Evolutionary conservation across 2,329 filamentous ascomycete genomes (phyloP), one percentile per base, ranked within the genome.

Genomic region (Curvularia spicifera): DNA sequence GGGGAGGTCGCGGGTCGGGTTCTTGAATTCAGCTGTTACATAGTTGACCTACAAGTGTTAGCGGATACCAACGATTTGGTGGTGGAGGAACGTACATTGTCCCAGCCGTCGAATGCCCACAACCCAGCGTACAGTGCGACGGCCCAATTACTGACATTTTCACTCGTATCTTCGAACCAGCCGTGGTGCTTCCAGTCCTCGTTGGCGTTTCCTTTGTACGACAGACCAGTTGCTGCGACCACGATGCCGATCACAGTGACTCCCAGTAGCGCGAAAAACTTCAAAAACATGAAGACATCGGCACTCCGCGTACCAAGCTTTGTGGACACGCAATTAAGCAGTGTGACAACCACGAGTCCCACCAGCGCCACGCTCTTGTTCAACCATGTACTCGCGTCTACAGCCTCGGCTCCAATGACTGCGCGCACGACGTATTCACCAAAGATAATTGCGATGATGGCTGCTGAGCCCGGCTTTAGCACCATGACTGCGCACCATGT

Each of bases 71-170:
- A 26, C 26, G 29, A 26, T 33, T 28, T 28, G 48, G 6, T 22
- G 5, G 20, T 26, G 31, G 26, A 22, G 42, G 28, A 43, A 51
- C 89, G 80, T 80, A 95, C 92, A 76, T 99, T 99, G 75, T 99
- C 95, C 95, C 95, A 99, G 29, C 95, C 95, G 74, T 99, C 95
- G 78, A 95, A 99, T 0, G 95, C 95, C 95, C 95, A 99, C 5
- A 99, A 83, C 8, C 95, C 95, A 15, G 93, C 94, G 75, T 99
- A 99, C 46, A 99, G 79, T 0, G 95, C 95, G 46, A 99, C 90
- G 3, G 95, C 95, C 91, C 93, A 98, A 66, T 88, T 89, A 46
- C 90, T 96, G 50, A 90, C 84, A 73, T 93, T 90, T 13, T 83
- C 86, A 63, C 86, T 91, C 4, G 94, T 97, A 56, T 89, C 89